Percentiles rank a stretch among this genome's conserved stretches.
These are phyloP conservation scores for Aspergillus unguis DNA, from an alignment of 2,329 filamentous ascomycete species.

Conservation along the genomic window DNA sequence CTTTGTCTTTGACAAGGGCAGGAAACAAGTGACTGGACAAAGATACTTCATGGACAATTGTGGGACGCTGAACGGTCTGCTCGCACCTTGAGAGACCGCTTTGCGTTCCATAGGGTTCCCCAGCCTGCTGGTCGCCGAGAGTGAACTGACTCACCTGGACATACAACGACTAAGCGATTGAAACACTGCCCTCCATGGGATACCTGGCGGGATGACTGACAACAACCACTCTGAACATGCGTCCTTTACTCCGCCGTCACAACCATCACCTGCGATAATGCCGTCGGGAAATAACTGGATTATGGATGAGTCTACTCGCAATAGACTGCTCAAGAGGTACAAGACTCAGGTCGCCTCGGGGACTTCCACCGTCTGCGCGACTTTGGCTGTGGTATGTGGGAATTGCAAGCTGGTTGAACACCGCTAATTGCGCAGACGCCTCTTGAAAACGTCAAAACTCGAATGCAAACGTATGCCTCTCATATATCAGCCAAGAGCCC, in stretches of 20 bases:
- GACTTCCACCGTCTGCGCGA: constrained; percentile 44
- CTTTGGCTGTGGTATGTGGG: constrained; percentile 43
- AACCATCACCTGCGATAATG: constrained; percentile 33
- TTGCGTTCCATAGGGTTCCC: constrained; percentile 52
- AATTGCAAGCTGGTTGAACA: neutral
- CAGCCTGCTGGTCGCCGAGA: constrained; percentile 31
- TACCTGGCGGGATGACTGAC: constrained; percentile 36
- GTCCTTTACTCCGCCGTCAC: constrained; percentile 32
- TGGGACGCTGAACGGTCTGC: constrained; percentile 51
- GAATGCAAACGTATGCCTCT: constrained; percentile 47
- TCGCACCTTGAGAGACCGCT: constrained; percentile 48
- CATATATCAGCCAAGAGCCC: neutral
- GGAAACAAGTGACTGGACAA: constrained; percentile 12
- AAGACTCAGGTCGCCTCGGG: constrained; percentile 47
- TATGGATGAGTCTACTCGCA: constrained; percentile 41
- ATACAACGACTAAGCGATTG: constrained; percentile 15
- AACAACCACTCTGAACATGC: constrained; percentile 42
- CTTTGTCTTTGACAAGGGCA: constrained; percentile 2
- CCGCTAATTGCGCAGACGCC: constrained; percentile 36
- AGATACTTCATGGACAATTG: constrained; percentile 42
- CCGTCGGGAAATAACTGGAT: constrained; percentile 32
- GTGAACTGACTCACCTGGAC: constrained; percentile 4
- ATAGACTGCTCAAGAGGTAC: constrained; percentile 45
- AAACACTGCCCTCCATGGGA: constrained; percentile 29
- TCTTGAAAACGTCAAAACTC: constrained; percentile 48